These are phyloP conservation scores for Microthlaspi erraticum DNA, from an alignment of 345 rosid genomes.

Conservation along the genomic window DNA sequence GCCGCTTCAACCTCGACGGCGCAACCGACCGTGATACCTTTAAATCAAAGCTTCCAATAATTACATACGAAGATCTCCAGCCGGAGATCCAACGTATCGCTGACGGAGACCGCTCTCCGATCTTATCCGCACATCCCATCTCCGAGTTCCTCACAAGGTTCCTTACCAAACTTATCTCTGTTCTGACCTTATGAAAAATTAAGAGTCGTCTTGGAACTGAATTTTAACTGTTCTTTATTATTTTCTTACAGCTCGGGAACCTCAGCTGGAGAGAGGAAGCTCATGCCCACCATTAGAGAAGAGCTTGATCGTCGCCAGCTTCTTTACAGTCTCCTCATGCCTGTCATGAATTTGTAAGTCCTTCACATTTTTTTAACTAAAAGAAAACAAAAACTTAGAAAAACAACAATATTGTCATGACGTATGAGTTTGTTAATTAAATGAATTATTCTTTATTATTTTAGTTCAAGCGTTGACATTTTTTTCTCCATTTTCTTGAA, in stretches of 20 bases:
- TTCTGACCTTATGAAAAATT: no score
- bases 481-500: constrained; percentile 5
- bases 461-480: constrained; percentile 35
- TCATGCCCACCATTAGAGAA: constrained; percentile 92
- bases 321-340: constrained; percentile 92
- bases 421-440: constrained; percentile 8
- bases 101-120: constrained; percentile 85
- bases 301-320: constrained; percentile 91
- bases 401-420: not conserved
- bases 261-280: constrained; percentile 96
- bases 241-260: constrained; percentile 76
- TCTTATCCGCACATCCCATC: constrained; percentile 81
- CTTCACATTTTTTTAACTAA: not conserved
- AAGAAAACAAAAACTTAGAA: constrained; percentile 4
- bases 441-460: not conserved
- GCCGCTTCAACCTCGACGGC: constrained; percentile 56
- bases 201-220: not conserved
- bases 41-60: constrained; percentile 72
- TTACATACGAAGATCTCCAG: constrained; percentile 84
- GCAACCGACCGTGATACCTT: constrained; percentile 72
- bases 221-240: not conserved
- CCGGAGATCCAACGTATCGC: constrained; percentile 95
- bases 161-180: not conserved
- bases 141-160: constrained; percentile 98
- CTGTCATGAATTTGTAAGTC: constrained; percentile 96